Evolutionary conservation across 192 early-diverging fungal genomes (phyloP).

Genomic region (Entophlyctis luteolus): DNA sequence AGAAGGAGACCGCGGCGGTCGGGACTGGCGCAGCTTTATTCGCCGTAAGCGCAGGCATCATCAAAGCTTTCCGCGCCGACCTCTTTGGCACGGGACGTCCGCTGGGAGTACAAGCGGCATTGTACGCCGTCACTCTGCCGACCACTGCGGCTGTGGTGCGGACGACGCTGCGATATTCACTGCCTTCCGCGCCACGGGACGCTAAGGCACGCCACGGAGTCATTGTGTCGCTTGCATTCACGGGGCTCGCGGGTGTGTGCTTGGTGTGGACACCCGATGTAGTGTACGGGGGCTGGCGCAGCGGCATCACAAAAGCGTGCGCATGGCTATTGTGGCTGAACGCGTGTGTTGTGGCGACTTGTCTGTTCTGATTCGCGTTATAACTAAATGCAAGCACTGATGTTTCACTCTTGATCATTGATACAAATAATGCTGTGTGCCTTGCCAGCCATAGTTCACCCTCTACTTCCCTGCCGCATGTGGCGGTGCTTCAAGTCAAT

Average conservation of each 20-base stretch:
- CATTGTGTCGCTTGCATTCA: background rate
- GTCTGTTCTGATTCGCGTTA: too few relatives aligned
- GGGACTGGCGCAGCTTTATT: background rate
- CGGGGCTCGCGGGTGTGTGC: background rate
- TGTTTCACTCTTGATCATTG: too few relatives aligned
- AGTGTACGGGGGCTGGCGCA: slow-evolving; percentile 6
- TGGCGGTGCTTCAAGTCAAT: too few relatives aligned
- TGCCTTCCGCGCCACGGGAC: background rate
- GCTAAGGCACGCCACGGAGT: background rate
- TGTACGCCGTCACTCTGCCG: slow-evolving; percentile 3
- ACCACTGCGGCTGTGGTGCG: background rate
- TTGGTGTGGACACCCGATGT: slow-evolving; percentile 8
- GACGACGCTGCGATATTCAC: background rate
- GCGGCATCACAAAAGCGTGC: slow-evolving; percentile 11
- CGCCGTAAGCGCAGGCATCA: background rate
- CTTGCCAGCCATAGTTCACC: too few relatives aligned
- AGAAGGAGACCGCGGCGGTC: too few relatives aligned
- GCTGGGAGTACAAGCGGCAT: background rate
- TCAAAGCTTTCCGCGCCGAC: background rate
- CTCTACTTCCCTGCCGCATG: too few relatives aligned
- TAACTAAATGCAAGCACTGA: too few relatives aligned
- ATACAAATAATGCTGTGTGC: too few relatives aligned
- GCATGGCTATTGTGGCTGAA: slow-evolving; percentile 5
- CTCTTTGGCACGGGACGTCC: background rate
- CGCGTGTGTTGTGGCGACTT: background rate